Percentiles rank a stretch among this genome's conserved stretches.
phyloP scores from a whole-genome alignment of 2,329 filamentous ascomycete genomes.

The Alternaria ventricosa region DNA sequence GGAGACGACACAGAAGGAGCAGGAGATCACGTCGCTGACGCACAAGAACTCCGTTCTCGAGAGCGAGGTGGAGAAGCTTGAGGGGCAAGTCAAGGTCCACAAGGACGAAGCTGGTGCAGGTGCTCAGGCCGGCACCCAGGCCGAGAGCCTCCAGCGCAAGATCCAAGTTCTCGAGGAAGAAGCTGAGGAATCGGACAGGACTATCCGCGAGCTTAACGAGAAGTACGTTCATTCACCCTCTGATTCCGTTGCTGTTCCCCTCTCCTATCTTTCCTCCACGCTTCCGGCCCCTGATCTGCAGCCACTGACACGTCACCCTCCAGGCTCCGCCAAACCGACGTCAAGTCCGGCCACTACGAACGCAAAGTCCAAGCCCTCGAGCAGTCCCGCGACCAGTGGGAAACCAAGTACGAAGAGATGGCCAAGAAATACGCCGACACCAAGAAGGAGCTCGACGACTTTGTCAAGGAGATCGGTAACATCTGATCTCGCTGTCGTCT shows the following conservation, averaged over 20 bases:
- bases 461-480: slow-evolving; percentile 90
- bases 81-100: slow-evolving; percentile 79
- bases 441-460: slow-evolving; percentile 90
- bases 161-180: slow-evolving; percentile 97
- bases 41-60: slow-evolving; percentile 96
- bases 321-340: slow-evolving; percentile 97
- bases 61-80: slow-evolving; percentile 89
- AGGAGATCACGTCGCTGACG: slow-evolving; percentile 94
- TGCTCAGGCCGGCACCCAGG: slow-evolving; percentile 82
- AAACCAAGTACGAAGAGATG: slow-evolving; percentile 98
- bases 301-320: slow-evolving; percentile 26
- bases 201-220: slow-evolving; percentile 94
- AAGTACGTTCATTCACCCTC: slow-evolving; percentile 71
- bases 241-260: background rate
- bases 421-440: slow-evolving; percentile 81
- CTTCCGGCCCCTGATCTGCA: slow-evolving; percentile 8
- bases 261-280: background rate
- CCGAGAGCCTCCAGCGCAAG: slow-evolving; percentile 89
- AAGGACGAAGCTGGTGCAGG: slow-evolving; percentile 88
- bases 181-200: slow-evolving; percentile 95
- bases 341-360: slow-evolving; percentile 99
- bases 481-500: slow-evolving; percentile 66
- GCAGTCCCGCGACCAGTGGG: slow-evolving; percentile 89
- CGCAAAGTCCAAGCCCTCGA: slow-evolving; percentile 98
- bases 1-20: slow-evolving; percentile 95